Evolutionary conservation across 2,329 filamentous ascomycete genomes (phyloP).

Genomic region (Neonectria faginata): DNA sequence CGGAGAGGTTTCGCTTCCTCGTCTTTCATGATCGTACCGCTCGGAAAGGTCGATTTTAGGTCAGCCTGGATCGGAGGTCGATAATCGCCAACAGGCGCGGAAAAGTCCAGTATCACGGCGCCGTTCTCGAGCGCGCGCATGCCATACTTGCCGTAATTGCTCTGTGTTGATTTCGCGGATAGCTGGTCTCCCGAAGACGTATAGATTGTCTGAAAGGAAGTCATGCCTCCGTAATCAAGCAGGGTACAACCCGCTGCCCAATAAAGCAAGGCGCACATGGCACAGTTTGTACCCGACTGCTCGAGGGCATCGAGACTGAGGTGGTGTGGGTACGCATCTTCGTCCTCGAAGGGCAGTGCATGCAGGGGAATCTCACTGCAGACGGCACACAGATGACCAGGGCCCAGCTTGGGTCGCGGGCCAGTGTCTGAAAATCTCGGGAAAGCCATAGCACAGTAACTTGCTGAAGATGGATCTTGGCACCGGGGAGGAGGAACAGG

Average conservation of each 20-base stretch:
- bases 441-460: not conserved
- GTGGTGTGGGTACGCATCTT: not conserved
- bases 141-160: not conserved
- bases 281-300: not conserved
- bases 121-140: not conserved
- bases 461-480: not conserved
- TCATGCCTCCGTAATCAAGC: not conserved
- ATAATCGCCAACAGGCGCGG: not conserved
- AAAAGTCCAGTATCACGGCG: not conserved
- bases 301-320: not conserved
- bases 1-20: not conserved
- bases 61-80: not conserved
- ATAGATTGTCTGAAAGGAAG: not conserved
- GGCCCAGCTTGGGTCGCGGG: not conserved
- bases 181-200: not conserved
- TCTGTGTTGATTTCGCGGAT: not conserved
- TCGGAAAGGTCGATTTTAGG: not conserved
- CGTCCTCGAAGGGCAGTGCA: not conserved
- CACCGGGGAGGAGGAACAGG: not conserved
- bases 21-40: not conserved
- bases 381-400: not conserved
- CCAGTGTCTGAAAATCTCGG: not conserved
- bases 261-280: not conserved
- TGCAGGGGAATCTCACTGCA: not conserved
- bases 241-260: not conserved